Evolutionary conservation across 2,329 filamentous ascomycete genomes (phyloP), one percentile per base, ranked within the genome.

Genomic region (Diplodia scrobiculata): DNA sequence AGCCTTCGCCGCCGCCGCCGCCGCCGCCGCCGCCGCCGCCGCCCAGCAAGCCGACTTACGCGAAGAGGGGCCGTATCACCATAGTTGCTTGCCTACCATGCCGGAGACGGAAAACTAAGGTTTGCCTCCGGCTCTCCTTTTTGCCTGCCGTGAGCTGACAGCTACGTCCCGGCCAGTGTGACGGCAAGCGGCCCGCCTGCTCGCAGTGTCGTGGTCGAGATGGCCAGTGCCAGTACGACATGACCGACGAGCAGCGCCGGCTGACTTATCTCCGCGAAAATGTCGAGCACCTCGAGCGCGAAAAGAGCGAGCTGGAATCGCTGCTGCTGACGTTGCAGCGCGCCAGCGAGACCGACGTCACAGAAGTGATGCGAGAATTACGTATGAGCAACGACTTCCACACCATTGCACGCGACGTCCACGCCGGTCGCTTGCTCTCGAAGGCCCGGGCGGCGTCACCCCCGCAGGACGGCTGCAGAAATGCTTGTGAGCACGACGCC

Each of bases 61-160:
- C 68, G 41, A 70, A 70, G 53, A 66, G 67, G 7, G 67, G 70
- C 9, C 70, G 70, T 50, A 72, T 72, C 41, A 72, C 70, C 36
- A 72, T 72, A 52, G 70, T 72, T 14, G 70, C 70, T 5, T 72
- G 70, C 59, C 69, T 72, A 2, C 67, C 68, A 13, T 72, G 70
- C 64, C 68, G 70, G 9, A 65, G 67, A 25, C 62, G 70, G 25
- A 72, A 72, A 54, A 71, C 70, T 25, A 72, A 72, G 67, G 69
- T 70, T 21, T 21, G 50, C 45, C 21, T 17, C 19, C 21, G 13
- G 6, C 21, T 38, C n/a, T 32, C 36, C 38, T 21, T 27, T n/a
- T n/a, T 36, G 32, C 21, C 13, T 6, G 21, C 41, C 45, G 54
- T 47, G 19, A 14, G 59, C 66, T 68, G 55, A 68, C 51, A 11